Conservation (phyloP, 129 eudicot species). For the Flaveria linearis region DNA sequence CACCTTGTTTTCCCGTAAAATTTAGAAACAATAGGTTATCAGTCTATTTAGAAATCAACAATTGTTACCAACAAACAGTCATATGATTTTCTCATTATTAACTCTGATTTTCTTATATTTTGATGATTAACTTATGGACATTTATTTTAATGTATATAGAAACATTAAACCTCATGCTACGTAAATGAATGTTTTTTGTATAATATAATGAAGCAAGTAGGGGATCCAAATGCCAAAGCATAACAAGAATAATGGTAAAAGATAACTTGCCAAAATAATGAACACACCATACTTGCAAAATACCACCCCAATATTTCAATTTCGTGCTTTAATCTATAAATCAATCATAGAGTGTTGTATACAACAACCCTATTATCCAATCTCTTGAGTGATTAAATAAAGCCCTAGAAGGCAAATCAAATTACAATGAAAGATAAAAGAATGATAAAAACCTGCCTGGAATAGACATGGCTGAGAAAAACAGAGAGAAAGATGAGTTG, state of each 20-base stretch:
- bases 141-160: not conserved
- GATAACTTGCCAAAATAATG: not conserved
- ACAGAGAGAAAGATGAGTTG: not conserved
- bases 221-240: not conserved
- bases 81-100: not conserved
- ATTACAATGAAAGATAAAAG: not conserved
- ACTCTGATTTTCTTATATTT: not conserved
- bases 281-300: not conserved
- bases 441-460: slow-evolving; percentile 20
- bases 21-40: not conserved
- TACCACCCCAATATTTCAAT: not conserved
- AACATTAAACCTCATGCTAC: not conserved
- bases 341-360: not conserved
- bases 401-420: not conserved
- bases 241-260: too few species aligned
- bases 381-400: not conserved
- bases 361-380: slow-evolving; percentile 9
- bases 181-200: not conserved
- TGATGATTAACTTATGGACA: not conserved
- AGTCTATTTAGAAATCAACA: not conserved
- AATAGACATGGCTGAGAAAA: slow-evolving; percentile 28
- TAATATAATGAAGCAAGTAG: not conserved
- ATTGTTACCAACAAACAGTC: not conserved
- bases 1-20: not conserved
- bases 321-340: not conserved